A percentile compares a stretch with the other conserved stretches of the same genome.
Conservation (phyloP, 768 basidiomycete genomes). For the Sutorius australiensis region DNA sequence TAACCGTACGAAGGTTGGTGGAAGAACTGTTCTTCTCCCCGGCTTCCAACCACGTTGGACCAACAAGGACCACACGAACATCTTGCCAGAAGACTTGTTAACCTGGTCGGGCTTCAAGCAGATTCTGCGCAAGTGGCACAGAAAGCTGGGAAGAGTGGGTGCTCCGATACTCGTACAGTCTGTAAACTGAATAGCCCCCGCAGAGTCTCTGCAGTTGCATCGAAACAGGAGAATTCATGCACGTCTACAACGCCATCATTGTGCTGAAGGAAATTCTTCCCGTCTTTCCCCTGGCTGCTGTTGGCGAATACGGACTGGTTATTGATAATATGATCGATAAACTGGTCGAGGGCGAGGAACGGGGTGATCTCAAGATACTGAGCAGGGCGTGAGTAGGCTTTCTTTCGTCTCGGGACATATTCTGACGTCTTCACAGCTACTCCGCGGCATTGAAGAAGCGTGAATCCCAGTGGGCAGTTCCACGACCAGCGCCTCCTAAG, state of each 20-base stretch:
- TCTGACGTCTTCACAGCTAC: constrained; percentile 44
- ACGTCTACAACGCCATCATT: constrained; percentile 94
- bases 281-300: constrained; percentile 75
- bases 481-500: constrained; percentile 31
- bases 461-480: constrained; percentile 51
- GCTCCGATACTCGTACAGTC: background rate
- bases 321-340: constrained; percentile 62
- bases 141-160: constrained; percentile 65
- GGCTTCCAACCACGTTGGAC: constrained; percentile 60
- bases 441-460: constrained; percentile 73
- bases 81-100: constrained; percentile 51
- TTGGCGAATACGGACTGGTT: constrained; percentile 49
- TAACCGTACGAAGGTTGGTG: constrained; percentile 61
- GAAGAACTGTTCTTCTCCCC: constrained; percentile 59
- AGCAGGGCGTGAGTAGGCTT: constrained; percentile 59
- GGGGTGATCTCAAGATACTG: constrained; percentile 80
- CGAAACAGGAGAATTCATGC: constrained; percentile 90
- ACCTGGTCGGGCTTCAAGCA: constrained; percentile 68
- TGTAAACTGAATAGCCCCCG: background rate
- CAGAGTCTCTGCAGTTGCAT: constrained; percentile 82
- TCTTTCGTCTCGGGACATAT: background rate
- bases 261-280: constrained; percentile 88
- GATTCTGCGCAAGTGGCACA: constrained; percentile 82
- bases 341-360: constrained; percentile 70
- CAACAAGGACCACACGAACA: constrained; percentile 38